A percentile compares a stretch with the other conserved stretches of the same genome.
phyloP scores from a whole-genome alignment of 225 moss, liverwort and hornwort genomes.

The Thuidium tamariscinum region DNA sequence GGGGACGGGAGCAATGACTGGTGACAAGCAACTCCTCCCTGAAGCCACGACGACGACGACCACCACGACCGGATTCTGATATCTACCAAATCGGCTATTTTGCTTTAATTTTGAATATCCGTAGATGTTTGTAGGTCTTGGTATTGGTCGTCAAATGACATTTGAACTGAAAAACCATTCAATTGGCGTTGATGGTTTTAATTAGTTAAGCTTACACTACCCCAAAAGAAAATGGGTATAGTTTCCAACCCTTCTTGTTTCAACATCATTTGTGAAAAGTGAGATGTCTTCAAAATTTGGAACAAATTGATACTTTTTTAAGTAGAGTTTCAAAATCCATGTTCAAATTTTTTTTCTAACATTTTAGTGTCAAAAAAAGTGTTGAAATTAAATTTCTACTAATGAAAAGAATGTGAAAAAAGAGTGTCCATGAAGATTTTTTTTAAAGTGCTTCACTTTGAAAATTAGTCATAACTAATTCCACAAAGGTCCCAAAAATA shows the following conservation, averaged over 20 bases:
- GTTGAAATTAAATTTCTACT: neutral
- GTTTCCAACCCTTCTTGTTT: too few relatives aligned
- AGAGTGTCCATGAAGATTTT: accelerated
- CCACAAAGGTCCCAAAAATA: neutral
- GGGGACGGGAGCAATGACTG: too few relatives aligned
- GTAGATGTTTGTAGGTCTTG: neutral
- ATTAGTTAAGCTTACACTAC: neutral
- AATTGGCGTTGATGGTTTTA: too few relatives aligned
- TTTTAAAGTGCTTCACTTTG: neutral
- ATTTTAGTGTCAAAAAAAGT: neutral
- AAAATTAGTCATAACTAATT: neutral
- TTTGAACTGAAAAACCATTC: neutral
- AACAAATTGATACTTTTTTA: neutral
- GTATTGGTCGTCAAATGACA: neutral
- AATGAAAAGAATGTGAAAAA: neutral
- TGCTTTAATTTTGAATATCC: accelerated
- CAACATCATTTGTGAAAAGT: neutral
- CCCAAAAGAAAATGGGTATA: too few relatives aligned
- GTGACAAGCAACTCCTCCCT: neutral
- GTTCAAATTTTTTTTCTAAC: too few relatives aligned
- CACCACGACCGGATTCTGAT: neutral
- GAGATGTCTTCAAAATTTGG: neutral
- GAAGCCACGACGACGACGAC: neutral
- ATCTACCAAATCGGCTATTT: neutral
- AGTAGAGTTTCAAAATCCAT: too few relatives aligned